Base-by-base conservation (phyloP, 257 asterid species). In the Phtheirospermum japonicum region DNA sequence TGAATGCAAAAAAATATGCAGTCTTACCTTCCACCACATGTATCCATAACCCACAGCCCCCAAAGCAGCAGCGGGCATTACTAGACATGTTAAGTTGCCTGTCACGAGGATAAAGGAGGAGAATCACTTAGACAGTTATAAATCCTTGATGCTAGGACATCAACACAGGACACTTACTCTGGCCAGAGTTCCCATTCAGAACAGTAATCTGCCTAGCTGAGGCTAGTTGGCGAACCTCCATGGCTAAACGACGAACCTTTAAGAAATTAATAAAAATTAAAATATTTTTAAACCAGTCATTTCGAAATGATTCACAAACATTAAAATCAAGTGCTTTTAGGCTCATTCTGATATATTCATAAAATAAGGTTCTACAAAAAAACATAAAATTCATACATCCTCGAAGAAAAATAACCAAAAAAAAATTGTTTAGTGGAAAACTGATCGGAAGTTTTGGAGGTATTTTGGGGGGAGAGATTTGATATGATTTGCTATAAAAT, bases 1-100 rank as follows among this genome's bases (percentile, higher is more conserved):
- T 56, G 48, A 58, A 52, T 13, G n/a, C 30, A n/a, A 20, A 23
- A 51, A 46, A 26, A 43, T 11, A 56, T 31, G 40, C 17, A 23
- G 32, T 37, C 40, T 51, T 49, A 87, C 95, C 95, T 87, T 87
- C 94, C 94, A 85, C 91, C 94, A 76, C 96, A 88, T 88, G 73
- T 88, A 88, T 61, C 90, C 96, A 73, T 85, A 85, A 52, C 96
- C 89, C 74, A 85, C 19, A 26, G 90, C 85, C 64, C 94, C 94
- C 45, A 81, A n/a, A 66, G 90, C 76, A 69, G 94, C 87, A 71
- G 74, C 87, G 57, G 96, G 89, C 66, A 74, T 59, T 55, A 78
- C 60, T 52, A 87, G 72, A 64, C 81, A 42, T 54, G 79, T 57
- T 32, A 71, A 61, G 71, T 75, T 63, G 66, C 81, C 95, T 85